These are phyloP conservation scores for Prunus yedoensis DNA, from an alignment of 331 rosid species.

Conservation along the genomic window DNA sequence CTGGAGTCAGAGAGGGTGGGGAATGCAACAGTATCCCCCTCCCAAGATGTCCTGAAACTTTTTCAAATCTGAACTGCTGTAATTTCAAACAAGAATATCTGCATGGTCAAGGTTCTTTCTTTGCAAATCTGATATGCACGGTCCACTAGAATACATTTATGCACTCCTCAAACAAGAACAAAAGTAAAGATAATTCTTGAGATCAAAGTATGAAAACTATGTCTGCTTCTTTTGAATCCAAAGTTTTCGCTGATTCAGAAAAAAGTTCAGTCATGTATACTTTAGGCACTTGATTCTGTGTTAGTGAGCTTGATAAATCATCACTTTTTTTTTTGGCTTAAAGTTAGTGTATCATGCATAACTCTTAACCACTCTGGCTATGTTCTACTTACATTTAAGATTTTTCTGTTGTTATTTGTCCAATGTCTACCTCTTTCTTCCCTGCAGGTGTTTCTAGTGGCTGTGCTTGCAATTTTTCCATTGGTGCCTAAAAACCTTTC, in stretches of 20 bases:
- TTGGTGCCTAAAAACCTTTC: slow-evolving; percentile 74
- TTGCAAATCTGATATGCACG: not conserved
- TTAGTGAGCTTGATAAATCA: not conserved
- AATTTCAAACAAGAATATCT: no score
- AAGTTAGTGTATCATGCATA: no score
- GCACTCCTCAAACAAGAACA: no score
- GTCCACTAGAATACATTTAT: not conserved
- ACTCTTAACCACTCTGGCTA: not conserved
- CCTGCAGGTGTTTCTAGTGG: slow-evolving; percentile 84
- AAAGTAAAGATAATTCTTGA: no score
- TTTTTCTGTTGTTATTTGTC: slow-evolving; percentile 20
- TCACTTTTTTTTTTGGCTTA: not conserved
- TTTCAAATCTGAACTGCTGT: not conserved
- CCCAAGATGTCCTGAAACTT: not conserved
- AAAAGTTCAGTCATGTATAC: not conserved
- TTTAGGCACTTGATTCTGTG: not conserved
- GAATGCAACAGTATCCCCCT: not conserved
- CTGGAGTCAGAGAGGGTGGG: not conserved
- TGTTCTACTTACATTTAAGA: not conserved
- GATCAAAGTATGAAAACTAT: not conserved
- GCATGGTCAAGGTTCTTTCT: not conserved
- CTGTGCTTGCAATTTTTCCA: slow-evolving; percentile 79
- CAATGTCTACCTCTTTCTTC: slow-evolving; percentile 2
- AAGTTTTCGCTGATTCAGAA: not conserved
- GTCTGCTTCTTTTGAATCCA: not conserved